These are phyloP conservation scores for Apiotrichum laibachii DNA, from an alignment of 1,284 basidiomycete genomes.

Conservation along the genomic window DNA sequence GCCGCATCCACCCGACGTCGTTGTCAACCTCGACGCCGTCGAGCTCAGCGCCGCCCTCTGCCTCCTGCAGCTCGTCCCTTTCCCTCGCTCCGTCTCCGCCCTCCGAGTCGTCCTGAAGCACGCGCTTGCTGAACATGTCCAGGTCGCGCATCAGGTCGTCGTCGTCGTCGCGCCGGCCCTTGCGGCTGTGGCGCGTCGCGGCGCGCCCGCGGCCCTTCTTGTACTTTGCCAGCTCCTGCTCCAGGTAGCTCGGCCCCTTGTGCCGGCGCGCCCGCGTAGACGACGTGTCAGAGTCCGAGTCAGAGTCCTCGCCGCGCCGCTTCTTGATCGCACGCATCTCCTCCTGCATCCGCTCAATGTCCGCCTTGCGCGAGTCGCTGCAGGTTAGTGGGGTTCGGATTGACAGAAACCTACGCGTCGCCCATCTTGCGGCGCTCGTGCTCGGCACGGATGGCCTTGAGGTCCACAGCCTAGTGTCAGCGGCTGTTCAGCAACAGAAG, in stretches of 20 bases:
- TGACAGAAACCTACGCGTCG: slow-evolving; percentile 55
- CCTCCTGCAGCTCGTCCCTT: slow-evolving; percentile 29
- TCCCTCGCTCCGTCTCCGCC: slow-evolving; percentile 22
- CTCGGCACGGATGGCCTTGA: slow-evolving; percentile 68
- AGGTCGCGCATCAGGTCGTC: slow-evolving; percentile 67
- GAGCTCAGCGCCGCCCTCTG: slow-evolving; percentile 41
- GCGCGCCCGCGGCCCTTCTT: slow-evolving; percentile 64
- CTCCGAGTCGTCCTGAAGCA: slow-evolving; percentile 51
- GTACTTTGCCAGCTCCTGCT: slow-evolving; percentile 77
- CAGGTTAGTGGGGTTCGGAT: too few species aligned
- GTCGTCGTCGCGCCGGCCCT: slow-evolving; percentile 61
- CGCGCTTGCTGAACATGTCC: slow-evolving; percentile 67
- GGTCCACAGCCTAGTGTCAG: slow-evolving; percentile 52
- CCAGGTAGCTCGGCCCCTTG: slow-evolving; percentile 65
- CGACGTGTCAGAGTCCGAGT: slow-evolving; percentile 43
- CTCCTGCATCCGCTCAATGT: slow-evolving; percentile 83
- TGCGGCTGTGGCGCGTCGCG: slow-evolving; percentile 57
- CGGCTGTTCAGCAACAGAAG: too few species aligned
- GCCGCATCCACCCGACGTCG: slow-evolving; percentile 74
- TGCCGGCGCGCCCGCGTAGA: slow-evolving; percentile 29
- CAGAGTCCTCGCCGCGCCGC: slow-evolving; percentile 36
- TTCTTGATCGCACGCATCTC: slow-evolving; percentile 71
- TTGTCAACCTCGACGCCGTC: slow-evolving; percentile 69
- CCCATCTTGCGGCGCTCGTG: slow-evolving; percentile 66
- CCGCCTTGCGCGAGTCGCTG: slow-evolving; percentile 66